Evolutionary conservation across 306 rosid species (phyloP), one percentile per base, ranked within the genome.

Genomic region (Rubus parviflorus): DNA sequence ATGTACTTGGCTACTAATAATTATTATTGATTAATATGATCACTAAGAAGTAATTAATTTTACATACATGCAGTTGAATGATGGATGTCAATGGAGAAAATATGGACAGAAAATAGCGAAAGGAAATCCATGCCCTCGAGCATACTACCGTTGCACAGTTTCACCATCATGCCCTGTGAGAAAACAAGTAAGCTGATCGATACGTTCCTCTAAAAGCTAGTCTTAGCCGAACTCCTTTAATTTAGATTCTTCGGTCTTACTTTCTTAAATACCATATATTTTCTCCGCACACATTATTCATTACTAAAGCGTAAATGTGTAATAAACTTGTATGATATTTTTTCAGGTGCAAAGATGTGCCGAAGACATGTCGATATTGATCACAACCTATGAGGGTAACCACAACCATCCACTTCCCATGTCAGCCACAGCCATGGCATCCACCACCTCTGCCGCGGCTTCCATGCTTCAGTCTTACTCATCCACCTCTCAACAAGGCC

Each of bases 51-150:
- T 42, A 12, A 78, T 46, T 42, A 12, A 78, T 46, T 14, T 40
- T 47, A 43, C 9, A 60, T 19, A 35, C 25, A 13, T 25, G 72
- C 75, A 92, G 97, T 85, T 93, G 90, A 82, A 87, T 22, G 97
- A 93, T 52, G 97, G 97, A 5, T 89, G 97, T 6, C 96, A 93
- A 76, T 93, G 97, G 97, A 82, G 97, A 78, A 93, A 93, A 79
- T 93, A 93, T 68, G 97, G 97, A 8, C 97, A 92, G 58, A 90
- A 93, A 78, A 90, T 80, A 63, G 90, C 97, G 3, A 93, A 93
- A 80, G 96, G 97, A 79, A 93, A 89, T 79, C 97, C 96, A 9
- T 93, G 94, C 60, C 97, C 96, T 25, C 53, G 97, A 57, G 89
- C 94, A 7, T 92, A 92, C 61, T 92, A 89, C 52, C 87, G 97